Base-by-base conservation (phyloP, 169 alveolate species). In the Eimeria necatrix region DNA sequence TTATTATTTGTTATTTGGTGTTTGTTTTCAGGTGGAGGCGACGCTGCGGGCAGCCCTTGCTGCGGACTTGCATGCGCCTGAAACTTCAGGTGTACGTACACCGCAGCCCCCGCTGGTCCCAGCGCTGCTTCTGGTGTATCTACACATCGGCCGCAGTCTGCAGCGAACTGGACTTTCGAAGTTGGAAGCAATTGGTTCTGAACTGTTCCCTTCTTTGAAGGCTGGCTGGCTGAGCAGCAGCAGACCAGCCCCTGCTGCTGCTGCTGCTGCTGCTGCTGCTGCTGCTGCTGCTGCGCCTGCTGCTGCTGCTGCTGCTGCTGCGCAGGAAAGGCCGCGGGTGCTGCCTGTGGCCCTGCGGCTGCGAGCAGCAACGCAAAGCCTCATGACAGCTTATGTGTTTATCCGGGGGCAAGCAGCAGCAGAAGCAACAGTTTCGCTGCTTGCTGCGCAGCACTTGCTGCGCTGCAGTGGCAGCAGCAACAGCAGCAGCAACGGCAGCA, bases 91-190 rank as follows among this genome's bases (percentile, higher is more conserved):
- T 56, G 68, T 56, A 10, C 20, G 68, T 56, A 56, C 68, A 56
- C 68, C 68, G 12, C 59, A 74, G 85, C 61, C 9, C 26, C 61
- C 24, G 85, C 85, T 74, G 85, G 49, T 80, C 49, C 89, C 89
- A 9, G 64, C 32, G 12, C 46, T 80, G 89, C 51, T 48, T 4
- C 78, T 91, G 52, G 81, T 91, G 80, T 52, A 48, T 49, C 68
- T 80, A 73, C 95, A 81, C 71, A 74, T 91, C 24, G 95, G 95
- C 6, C 78, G 95, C n/a, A 16, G 41, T 32, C 95, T 91, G 56
- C 90, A 74, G 68, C 89, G 51, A 8, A 26, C 22, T 20, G 95
- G 95, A 8, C 83, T 91, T 10, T 48, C 78, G 14, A 91, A 91
- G 53, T 49, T 91, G 8, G 90, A 83, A 14, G 95, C 95, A 9